A percentile compares a stretch with the other conserved stretches of the same genome.
These are phyloP conservation scores for Xylaria bambusicola DNA, from an alignment of 495 filamentous ascomycete species.

Conservation along the genomic window DNA sequence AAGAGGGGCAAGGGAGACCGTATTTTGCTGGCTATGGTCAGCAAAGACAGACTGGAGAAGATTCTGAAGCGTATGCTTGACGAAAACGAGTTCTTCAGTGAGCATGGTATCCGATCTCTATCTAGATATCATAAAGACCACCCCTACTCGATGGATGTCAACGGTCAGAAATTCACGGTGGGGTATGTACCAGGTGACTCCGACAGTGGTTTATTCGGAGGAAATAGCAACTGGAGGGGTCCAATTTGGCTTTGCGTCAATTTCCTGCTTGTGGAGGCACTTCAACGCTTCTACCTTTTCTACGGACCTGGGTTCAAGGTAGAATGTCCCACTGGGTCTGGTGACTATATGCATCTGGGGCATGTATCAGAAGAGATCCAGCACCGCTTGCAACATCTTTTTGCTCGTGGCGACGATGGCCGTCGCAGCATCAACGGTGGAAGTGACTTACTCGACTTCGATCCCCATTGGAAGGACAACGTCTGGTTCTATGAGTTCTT, in stretches of 20 bases:
- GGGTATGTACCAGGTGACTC: constrained; percentile 92
- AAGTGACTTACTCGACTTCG: constrained; percentile 81
- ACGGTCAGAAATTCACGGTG: constrained; percentile 85
- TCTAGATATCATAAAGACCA: constrained; percentile 91
- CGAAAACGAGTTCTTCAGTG: constrained; percentile 87
- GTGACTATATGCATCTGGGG: constrained; percentile 93
- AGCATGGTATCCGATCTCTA: constrained; percentile 88
- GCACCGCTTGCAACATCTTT: constrained; percentile 90
- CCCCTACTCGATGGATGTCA: constrained; percentile 94
- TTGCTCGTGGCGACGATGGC: constrained; percentile 79
- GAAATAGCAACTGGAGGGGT: constrained; percentile 95
- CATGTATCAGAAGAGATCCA: constrained; percentile 97
- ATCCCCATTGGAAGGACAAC: constrained; percentile 89
- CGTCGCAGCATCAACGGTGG: constrained; percentile 81
- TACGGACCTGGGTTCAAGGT: constrained; percentile 86
- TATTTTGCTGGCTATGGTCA: constrained; percentile 83
- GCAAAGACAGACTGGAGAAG: constrained; percentile 79
- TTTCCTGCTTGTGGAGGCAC: constrained; percentile 88
- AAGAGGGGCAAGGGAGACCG: constrained; percentile 86
- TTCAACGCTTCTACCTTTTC: constrained; percentile 92
- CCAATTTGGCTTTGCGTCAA: constrained; percentile 97
- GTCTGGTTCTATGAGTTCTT: constrained; percentile 98
- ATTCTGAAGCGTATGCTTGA: constrained; percentile 91
- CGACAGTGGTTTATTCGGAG: constrained; percentile 89
- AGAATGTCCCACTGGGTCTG: constrained; percentile 91